Evolutionary conservation across 2,329 filamentous ascomycete species (phyloP).

Genomic region (Remersonia thermophila): DNA sequence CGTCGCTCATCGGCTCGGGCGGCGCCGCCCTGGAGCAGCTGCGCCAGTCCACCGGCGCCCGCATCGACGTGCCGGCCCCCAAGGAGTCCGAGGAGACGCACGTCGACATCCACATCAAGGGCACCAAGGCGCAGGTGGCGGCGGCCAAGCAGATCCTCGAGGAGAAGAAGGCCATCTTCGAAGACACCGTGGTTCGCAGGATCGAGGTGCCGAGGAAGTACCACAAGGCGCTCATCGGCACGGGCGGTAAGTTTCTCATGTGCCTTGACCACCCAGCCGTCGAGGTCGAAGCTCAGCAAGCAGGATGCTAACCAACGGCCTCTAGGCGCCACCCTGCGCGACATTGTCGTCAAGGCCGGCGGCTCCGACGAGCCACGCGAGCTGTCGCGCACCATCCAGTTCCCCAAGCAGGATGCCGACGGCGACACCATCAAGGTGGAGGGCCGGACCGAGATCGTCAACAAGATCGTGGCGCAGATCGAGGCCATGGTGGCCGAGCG

Average conservation of each 20-base stretch:
- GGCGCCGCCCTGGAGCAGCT: conserved; percentile 86
- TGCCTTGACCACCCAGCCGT: no score
- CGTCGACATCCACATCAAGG: conserved; percentile 84
- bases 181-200: conserved; percentile 74
- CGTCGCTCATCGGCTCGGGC: conserved; percentile 84
- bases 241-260: no score
- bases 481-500: conserved; percentile 70
- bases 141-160: conserved; percentile 84
- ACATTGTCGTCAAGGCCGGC: conserved; percentile 77
- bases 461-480: conserved; percentile 77
- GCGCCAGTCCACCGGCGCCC: conserved; percentile 70
- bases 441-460: conserved; percentile 70
- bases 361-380: conserved; percentile 77
- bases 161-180: conserved; percentile 76
- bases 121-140: conserved; percentile 80
- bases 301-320: no score
- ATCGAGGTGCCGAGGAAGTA: conserved; percentile 91
- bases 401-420: conserved; percentile 77
- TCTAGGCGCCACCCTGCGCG: conserved; percentile 72
- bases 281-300: no score
- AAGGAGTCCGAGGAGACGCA: conserved; percentile 57
- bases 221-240: conserved; percentile 80
- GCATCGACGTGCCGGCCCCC: conserved; percentile 80
- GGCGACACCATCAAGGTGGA: conserved; percentile 80
- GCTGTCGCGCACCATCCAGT: conserved; percentile 81